Evolutionary conservation across 768 basidiomycete species (phyloP).

Genomic region (Psilocybe cubensis): DNA sequence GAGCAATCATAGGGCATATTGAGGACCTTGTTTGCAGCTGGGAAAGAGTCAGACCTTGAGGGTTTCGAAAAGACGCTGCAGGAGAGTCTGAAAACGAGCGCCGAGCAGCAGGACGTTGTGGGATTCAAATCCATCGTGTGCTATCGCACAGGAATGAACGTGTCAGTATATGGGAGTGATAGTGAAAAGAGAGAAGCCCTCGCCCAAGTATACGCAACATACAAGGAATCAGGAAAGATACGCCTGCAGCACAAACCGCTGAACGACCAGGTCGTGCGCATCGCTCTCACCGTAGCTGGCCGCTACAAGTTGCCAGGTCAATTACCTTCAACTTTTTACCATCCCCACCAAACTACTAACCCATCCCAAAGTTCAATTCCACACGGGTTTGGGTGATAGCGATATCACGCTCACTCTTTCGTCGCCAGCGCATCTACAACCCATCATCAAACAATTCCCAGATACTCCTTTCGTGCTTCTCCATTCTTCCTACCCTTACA

Average conservation of each 20-base stretch:
- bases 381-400: conserved; percentile 80
- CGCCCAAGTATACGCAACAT: conserved; percentile 33
- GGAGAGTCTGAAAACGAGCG: conserved; percentile 37
- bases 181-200: conserved; percentile 35
- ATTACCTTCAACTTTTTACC: conserved; percentile 15
- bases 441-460: conserved; percentile 66
- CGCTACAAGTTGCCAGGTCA: conserved; percentile 63
- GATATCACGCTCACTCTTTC: conserved; percentile 62
- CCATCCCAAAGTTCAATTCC: conserved; percentile 71
- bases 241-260: conserved; percentile 63
- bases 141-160: conserved; percentile 75
- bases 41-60: conserved; percentile 21
- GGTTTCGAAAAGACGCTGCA: conserved; percentile 40
- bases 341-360: neutral
- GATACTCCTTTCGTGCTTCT: conserved; percentile 66
- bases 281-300: conserved; percentile 56
- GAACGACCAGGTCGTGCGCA: conserved; percentile 69
- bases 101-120: conserved; percentile 52
- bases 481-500: conserved; percentile 80
- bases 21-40: conserved; percentile 25
- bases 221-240: conserved; percentile 39
- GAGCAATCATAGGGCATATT: conserved; percentile 31
- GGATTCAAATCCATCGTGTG: conserved; percentile 80
- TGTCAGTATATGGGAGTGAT: conserved; percentile 34
- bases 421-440: conserved; percentile 70